Evolutionary conservation across 2,329 filamentous ascomycete species (phyloP), one percentile per base, ranked within the genome.

Genomic region (Penicillium brevicompactum): DNA sequence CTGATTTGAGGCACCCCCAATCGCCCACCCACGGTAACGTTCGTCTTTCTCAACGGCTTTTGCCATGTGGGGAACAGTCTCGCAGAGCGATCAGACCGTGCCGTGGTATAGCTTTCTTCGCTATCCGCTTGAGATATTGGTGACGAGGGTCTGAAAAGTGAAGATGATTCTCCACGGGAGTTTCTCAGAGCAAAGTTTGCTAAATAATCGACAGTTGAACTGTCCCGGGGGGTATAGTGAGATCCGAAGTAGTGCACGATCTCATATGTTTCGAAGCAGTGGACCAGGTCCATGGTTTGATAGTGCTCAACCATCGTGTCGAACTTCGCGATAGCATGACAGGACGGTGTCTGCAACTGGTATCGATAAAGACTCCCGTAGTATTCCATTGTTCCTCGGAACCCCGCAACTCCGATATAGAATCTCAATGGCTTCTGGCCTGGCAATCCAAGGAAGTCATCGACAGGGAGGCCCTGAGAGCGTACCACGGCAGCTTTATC

Each of bases 381-480:
- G 38, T 21, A 41, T 18, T 41, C 34, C 34, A 37, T 37, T 5
- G 34, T 41, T n/a, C 38, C 38, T 4, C 38, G 38, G 38, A 41
- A 41, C 10, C 38, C 38, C 7, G 38, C 38, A 5, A 41, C 18
- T 18, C 14, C 38, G 18, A 41, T 41, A 16, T 41, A 41, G 38
- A 41, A 41, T 21, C 38, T 18, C 16, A 41, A 21, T 10, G n/a
- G 16, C 18, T 41, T 41, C 38, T 41, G 38, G 38, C n/a, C n/a
- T 4, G 38, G 38, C 16, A 41, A n/a, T 9, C 18, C 7, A 2
- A 41, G 10, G 38, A 41, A 41, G 6, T 41, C 38, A 16, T 41
- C 38, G 8, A 55, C 48, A 2, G 53, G 42, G 9, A 48, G 48
- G n/a, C 34, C 18, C 31, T 51, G 34, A 27, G 70, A 16, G 6